Evolutionary conservation across 805 yeast genomes (phyloP).

Genomic region (Candida schatavii): DNA sequence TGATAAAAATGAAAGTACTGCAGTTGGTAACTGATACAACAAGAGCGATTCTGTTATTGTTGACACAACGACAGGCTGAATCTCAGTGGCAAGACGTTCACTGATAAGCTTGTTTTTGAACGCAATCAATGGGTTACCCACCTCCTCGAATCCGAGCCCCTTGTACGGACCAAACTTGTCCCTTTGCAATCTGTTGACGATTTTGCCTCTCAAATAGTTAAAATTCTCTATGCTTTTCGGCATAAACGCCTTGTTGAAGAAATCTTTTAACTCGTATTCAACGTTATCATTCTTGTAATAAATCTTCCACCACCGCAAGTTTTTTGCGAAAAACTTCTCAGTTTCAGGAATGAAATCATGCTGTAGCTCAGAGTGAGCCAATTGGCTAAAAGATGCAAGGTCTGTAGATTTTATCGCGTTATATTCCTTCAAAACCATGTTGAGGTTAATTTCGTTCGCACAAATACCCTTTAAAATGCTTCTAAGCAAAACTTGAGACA

Average conservation of each 20-base stretch:
- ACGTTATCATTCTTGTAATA: slow-evolving; percentile 41
- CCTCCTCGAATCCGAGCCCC: background rate
- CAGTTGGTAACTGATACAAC: slow-evolving; percentile 38
- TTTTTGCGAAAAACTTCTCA: slow-evolving; percentile 23
- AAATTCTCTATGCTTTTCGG: slow-evolving; percentile 35
- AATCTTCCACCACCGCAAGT: slow-evolving; percentile 41
- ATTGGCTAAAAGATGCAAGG: slow-evolving; percentile 25
- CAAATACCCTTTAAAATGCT: slow-evolving; percentile 15
- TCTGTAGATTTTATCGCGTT: slow-evolving; percentile 20
- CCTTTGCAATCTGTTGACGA: slow-evolving; percentile 26
- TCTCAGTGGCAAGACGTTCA: slow-evolving; percentile 24
- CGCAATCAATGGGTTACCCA: slow-evolving; percentile 28
- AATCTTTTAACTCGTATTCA: slow-evolving; percentile 41
- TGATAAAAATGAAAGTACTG: slow-evolving; percentile 27
- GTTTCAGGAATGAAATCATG: slow-evolving; percentile 31
- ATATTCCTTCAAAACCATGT: slow-evolving; percentile 14
- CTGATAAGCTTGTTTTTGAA: slow-evolving; percentile 31
- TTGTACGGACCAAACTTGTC: slow-evolving; percentile 21
- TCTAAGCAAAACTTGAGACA: slow-evolving; percentile 15
- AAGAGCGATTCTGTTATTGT: slow-evolving; percentile 26
- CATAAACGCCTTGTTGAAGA: slow-evolving; percentile 33
- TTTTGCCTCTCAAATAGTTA: slow-evolving; percentile 36
- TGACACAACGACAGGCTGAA: slow-evolving; percentile 37
- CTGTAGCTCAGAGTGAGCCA: slow-evolving; percentile 37
- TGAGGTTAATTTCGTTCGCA: slow-evolving; percentile 10